Evolutionary conservation across 2,329 filamentous ascomycete genomes (phyloP), one percentile per base, ranked within the genome.

Genomic region (Pseudogymnoascus sp.): DNA sequence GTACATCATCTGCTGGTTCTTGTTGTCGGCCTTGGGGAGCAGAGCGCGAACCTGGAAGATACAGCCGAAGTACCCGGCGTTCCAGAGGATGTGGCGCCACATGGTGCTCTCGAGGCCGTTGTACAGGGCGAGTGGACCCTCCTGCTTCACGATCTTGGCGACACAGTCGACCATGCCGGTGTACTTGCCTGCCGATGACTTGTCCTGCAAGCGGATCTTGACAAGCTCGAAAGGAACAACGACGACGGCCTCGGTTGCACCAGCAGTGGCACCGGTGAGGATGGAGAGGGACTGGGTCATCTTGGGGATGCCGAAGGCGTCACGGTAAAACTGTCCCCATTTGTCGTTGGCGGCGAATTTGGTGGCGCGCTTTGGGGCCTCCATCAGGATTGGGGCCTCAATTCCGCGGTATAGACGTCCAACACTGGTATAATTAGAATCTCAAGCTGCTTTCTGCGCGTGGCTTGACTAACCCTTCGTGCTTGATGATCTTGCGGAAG

Each of bases 341-440:
- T 93, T 90, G 75, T 99, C 94, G 78, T 99, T 99, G 78, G 94
- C 94, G 55, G 94, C 93, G 77, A 99, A 99, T 78, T 99, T 99
- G 80, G 91, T 97, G 45, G 93, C 93, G 78, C 92, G 86, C 85
- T 96, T 96, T 77, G 90, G 87, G 62, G 92, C 92, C 78, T 97
- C 93, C 93, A 99, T 99, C 68, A 97, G 83, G 72, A 99, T 97
- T 59, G 94, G 94, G 27, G 94, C 93, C 48, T 84, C 87, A 76
- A 99, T 99, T 72, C 94, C 94, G 69, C 94, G 91, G 81, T 99
- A 99, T 64, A 99, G 82, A 68, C 93, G 87, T 65, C 90, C 94
- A 76, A 89, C 87, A 64, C 90, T 94, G 69, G 25, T 29, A 58
- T n/a, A 5, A 25, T 42, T 42, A 59, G 35, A 42, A 37, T 37